A percentile compares a stretch with the other conserved stretches of the same genome.
These are phyloP conservation scores for Globisporangium sylvaticum DNA, from an alignment of 352 stramenopile species.

Conservation along the genomic window DNA sequence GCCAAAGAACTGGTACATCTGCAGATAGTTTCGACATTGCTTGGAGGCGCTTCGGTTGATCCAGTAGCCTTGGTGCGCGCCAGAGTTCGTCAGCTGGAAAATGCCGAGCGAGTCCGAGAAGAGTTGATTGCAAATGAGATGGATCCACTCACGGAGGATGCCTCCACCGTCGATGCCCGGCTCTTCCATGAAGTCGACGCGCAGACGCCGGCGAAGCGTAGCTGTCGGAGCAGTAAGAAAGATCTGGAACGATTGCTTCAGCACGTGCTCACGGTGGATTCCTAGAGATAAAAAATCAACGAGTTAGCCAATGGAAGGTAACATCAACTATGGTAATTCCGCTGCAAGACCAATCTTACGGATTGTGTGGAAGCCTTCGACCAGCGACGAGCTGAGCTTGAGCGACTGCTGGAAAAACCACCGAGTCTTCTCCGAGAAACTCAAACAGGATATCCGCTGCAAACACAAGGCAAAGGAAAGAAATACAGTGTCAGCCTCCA, in stretches of 20 bases:
- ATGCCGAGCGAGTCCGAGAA: constrained; percentile 47
- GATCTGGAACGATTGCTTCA: constrained; percentile 65
- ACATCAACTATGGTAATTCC: too few relatives aligned
- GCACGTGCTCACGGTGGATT: constrained; percentile 57
- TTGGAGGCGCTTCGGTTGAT: constrained; percentile 34
- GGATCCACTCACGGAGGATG: constrained; percentile 77
- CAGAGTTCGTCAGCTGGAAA: constrained; percentile 46
- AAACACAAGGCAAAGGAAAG: neutral
- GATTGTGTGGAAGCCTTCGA: constrained; percentile 61
- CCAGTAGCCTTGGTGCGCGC: constrained; percentile 55
- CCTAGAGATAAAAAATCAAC: constrained; percentile 20
- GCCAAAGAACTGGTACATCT: constrained; percentile 83
- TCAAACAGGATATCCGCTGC: constrained; percentile 35
- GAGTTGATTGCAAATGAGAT: constrained; percentile 65
- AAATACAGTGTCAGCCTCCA: neutral
- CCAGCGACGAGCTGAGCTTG: constrained; percentile 47
- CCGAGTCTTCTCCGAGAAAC: constrained; percentile 57
- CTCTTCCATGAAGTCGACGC: constrained; percentile 84
- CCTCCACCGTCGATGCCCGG: constrained; percentile 70
- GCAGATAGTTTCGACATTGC: constrained; percentile 30
- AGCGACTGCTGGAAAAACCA: constrained; percentile 70
- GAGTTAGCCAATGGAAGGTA: neutral
- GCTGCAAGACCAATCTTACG: too few relatives aligned
- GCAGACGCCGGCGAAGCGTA: constrained; percentile 62
- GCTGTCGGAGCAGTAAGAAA: constrained; percentile 44